Percentiles rank a stretch among this genome's conserved stretches.
Conservation (phyloP, 345 rosid species). For the Rubroshorea leprosula region DNA sequence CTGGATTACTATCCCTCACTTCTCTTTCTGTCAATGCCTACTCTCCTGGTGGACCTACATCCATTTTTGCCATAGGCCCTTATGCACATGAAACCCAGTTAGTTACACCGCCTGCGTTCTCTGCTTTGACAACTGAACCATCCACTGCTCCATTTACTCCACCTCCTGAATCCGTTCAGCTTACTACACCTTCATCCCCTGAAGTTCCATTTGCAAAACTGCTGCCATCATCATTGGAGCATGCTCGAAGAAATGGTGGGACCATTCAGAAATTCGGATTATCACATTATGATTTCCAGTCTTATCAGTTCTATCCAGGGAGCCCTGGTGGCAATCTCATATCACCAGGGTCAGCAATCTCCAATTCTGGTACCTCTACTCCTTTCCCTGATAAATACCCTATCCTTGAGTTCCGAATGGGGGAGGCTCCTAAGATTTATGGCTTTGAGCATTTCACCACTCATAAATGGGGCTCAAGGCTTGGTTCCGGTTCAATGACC, state of each 20-base stretch:
- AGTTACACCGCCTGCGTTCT: conserved; percentile 93
- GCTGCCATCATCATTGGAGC: conserved; percentile 79
- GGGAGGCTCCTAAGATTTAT: conserved; percentile 59
- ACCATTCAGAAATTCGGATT: conserved; percentile 49
- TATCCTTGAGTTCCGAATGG: conserved; percentile 48
- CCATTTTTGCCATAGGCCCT: conserved; percentile 77
- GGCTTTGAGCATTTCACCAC: conserved; percentile 64
- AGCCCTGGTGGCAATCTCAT: conserved; percentile 79
- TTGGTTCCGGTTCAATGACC: conserved; percentile 79
- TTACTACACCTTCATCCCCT: conserved; percentile 89
- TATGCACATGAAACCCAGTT: conserved; percentile 93
- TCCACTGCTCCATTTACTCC: conserved; percentile 94
- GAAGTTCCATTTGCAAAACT: conserved; percentile 94
- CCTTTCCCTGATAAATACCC: conserved; percentile 73
- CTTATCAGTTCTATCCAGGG: conserved; percentile 58
- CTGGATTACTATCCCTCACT: conserved; percentile 50
- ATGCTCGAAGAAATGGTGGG: conserved; percentile 63
- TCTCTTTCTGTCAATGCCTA: conserved; percentile 44
- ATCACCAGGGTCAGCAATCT: conserved; percentile 76
- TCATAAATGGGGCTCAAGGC: conserved; percentile 81
- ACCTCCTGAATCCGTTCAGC: conserved; percentile 76
- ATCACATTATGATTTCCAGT: conserved; percentile 61
- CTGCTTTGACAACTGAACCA: conserved; percentile 86
- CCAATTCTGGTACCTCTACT: conserved; percentile 81
- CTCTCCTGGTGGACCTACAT: conserved; percentile 64